Evolutionary conservation across 352 stramenopile species (phyloP), one percentile per base, ranked within the genome.

Genomic region (Pythium inflatum): DNA sequence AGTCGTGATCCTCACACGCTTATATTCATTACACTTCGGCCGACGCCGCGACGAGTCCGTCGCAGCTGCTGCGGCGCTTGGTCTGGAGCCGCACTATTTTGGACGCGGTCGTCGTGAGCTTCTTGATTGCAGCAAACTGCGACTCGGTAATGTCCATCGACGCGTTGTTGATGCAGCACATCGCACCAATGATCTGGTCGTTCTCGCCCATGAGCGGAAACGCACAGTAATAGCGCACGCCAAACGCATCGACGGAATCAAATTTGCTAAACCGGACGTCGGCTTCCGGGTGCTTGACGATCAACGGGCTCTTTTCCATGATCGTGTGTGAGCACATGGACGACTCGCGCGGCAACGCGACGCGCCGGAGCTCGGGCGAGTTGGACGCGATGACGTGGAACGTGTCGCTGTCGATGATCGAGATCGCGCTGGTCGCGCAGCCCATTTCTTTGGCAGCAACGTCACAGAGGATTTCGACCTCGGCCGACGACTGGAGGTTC

Each of bases 141-240:
- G 81, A 80, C 54, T 75, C 70, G 14, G 73, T 86, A 50, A 93
- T 74, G 30, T 80, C 59, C 27, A 70, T 72, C n/a, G 80, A 76
- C 53, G 81, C 34, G 36, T 59, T 61, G 57, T 88, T 76, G 22
- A 87, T 63, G 54, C 83, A 93, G 67, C 83, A 91, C 40, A 93
- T 64, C 6, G 76, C 76, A 6, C 83, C 85, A 53, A 92, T 84
- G 62, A 88, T 68, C 2, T 74, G 81, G 48, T 77, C 68, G 62
- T 86, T 71, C 0, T 73, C 60, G 5, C 70, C 72, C 16, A 83
- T 43, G 20, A 90, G 61, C 13, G 85, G 85, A 34, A 91, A 90
- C 7, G 81, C 85, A 60, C 81, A 91, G 81, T 92, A 91, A 69
- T 88, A 92, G 48, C 76, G 78, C 24, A 85, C 71, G 8, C 72